Evolutionary conservation across 2,329 filamentous ascomycete species (phyloP), one percentile per base, ranked within the genome.

Genomic region (Trichoderma gracile): DNA sequence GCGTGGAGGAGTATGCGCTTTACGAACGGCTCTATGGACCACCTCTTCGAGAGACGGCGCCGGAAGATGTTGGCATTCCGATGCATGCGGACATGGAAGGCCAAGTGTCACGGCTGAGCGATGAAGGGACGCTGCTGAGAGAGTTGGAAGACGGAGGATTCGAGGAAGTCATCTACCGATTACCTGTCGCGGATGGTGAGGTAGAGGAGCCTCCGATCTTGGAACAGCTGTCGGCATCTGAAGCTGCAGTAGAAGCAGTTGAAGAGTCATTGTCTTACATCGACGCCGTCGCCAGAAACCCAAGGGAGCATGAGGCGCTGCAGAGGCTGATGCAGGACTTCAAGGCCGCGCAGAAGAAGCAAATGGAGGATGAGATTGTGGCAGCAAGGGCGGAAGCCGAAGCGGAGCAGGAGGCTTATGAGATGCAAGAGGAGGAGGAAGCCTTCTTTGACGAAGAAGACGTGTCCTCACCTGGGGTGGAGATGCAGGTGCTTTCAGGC

Each of bases 21-120:
- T 97, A 96, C 75, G 87, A 90, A 72, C 83, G 92, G 68, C 78
- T 96, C 17, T 97, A 95, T 74, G 94, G 93, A 1, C 81, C 88
- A 40, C 92, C 93, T 2, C 74, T 91, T 67, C 82, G 87, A 47
- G 82, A 84, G 59, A 89, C 86, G 2, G 75, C 72, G 8, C 81
- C 84, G 1, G 86, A 88, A 64, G 85, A 89, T 74, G 81, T 86
- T 4, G 86, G 77, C 27, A 82, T 79, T 66, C 77, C 79, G 66
- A 78, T 65, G 56, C 75, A 73, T 69, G 77, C 73, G 27, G 76
- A 78, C 47, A 77, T 78, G 75, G 72, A 69, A 2, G 49, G 68
- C 2, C 66, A 67, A 19, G 7, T 63, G 7, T 38, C 68, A 21
- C 69, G 67, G 15, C 64, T 69, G 7, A 67, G 68, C 9, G 58